Conservation (phyloP, 495 filamentous ascomycete genomes). For the Neurospora hispaniola region DNA sequence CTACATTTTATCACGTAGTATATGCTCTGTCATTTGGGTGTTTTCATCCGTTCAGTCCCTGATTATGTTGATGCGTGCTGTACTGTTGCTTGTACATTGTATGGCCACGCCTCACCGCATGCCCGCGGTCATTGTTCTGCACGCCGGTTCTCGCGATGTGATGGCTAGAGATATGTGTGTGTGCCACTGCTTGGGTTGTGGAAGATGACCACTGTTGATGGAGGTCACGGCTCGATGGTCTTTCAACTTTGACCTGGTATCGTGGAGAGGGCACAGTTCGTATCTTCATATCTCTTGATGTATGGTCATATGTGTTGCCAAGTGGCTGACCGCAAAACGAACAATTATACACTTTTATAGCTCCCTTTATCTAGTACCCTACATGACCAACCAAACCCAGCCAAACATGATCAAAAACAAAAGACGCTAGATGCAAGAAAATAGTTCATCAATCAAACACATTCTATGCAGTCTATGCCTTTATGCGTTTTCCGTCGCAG, state of each 20-base stretch:
- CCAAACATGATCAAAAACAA: neutral
- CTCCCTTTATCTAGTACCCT: neutral
- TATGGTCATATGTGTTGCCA: neutral
- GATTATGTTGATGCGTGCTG: neutral
- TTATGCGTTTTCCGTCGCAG: neutral
- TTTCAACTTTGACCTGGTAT: neutral
- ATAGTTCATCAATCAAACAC: neutral
- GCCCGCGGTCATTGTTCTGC: neutral
- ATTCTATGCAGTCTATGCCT: neutral
- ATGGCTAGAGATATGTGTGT: neutral
- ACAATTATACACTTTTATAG: neutral
- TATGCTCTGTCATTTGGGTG: neutral
- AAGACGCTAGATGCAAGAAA: neutral
- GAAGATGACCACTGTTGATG: neutral
- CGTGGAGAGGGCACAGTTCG: neutral
- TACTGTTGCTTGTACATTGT: neutral
- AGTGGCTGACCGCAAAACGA: neutral
- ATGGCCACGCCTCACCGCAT: neutral
- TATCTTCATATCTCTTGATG: neutral
- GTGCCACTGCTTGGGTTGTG: neutral
- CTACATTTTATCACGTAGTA: conserved; percentile 30
- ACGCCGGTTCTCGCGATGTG: neutral
- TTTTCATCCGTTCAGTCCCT: neutral
- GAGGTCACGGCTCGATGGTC: neutral
- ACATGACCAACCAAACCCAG: neutral